These are phyloP conservation scores for Zasmidium angulare DNA, from an alignment of 2,329 filamentous ascomycete genomes.

Conservation along the genomic window DNA sequence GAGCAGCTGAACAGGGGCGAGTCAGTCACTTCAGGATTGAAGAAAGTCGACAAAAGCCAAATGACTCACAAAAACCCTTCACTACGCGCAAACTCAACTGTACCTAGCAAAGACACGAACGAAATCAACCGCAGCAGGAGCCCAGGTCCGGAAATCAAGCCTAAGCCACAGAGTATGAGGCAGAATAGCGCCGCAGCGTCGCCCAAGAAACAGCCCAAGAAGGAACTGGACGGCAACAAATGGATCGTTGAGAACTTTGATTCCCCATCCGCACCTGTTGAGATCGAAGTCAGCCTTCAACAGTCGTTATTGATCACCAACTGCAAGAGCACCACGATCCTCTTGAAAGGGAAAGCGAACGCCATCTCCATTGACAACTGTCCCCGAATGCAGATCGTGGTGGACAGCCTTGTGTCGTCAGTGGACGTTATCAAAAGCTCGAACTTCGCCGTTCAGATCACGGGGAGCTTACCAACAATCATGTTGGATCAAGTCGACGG, in stretches of 20 bases:
- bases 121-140: constrained; percentile 68
- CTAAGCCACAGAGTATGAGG: constrained; percentile 51
- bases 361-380: constrained; percentile 96
- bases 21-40: constrained; percentile 80
- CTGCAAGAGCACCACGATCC: constrained; percentile 87
- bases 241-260: constrained; percentile 97
- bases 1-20: constrained; percentile 86
- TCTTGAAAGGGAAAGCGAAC: constrained; percentile 90
- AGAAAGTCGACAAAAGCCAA: constrained; percentile 90
- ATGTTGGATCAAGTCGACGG: constrained; percentile 92
- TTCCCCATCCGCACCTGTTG: constrained; percentile 67
- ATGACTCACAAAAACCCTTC: constrained; percentile 99
- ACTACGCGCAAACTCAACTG: constrained; percentile 70
- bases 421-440: constrained; percentile 94
- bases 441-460: constrained; percentile 82
- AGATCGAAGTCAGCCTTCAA: constrained; percentile 76
- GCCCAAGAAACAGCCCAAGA: constrained; percentile 38
- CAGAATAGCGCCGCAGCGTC: constrained; percentile 39
- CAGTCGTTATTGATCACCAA: constrained; percentile 91
- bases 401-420: constrained; percentile 85
- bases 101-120: constrained; percentile 56
- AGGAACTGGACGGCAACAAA: constrained; percentile 67
- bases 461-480: constrained; percentile 81
- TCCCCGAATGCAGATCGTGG: constrained; percentile 75
- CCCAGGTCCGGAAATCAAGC: constrained; percentile 74